Evolutionary conservation across 2,329 filamentous ascomycete genomes (phyloP), one percentile per base, ranked within the genome.

Genomic region (Pseudogymnoascus sp.): DNA sequence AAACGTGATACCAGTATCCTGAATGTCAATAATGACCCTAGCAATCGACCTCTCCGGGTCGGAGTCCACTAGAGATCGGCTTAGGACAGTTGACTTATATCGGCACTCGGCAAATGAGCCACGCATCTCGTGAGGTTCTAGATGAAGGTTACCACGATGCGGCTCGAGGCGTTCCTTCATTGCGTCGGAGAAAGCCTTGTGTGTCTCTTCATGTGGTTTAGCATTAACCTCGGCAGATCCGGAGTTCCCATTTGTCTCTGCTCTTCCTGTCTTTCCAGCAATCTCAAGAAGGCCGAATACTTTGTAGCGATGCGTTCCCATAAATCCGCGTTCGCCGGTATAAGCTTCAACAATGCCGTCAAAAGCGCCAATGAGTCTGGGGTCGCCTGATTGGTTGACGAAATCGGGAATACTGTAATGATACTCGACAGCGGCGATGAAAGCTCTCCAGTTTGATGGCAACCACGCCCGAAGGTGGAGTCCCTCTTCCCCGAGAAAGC

Each of bases 291-390:
- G 80, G 1, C 81, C 81, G 65, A 82, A 83, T 4, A 83, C 81
- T 67, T 83, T 83, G 69, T 83, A 83, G n/a, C 81, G 72, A 66
- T 84, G 81, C 0, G 78, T 79, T 4, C 81, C 81, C 81, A 83
- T 82, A 67, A 83, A 83, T 0, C 81, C 81, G 18, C 81, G 75
- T 65, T 83, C 81, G 0, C 81, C 81, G 0, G 80, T 79, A 65
- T 83, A 84, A 0, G 81, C 80, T 67, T 83, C 81, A 1, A 83
- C 76, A 2, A 83, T 82, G 0, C 81, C 81, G 63, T 83, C 81
- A 0, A 83, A 64, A 0, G 83, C 80, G 2, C 81, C 81, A 68
- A 81, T 79, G 0, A 83, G 72, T 9, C 79, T 73, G 0, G 77
- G 75, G 60, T 83, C 81, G 0, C 77, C 78, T 0, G 80, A 82